Conservation (phyloP, 805 yeast species). For the Debaryomyces hansenii region DNA sequence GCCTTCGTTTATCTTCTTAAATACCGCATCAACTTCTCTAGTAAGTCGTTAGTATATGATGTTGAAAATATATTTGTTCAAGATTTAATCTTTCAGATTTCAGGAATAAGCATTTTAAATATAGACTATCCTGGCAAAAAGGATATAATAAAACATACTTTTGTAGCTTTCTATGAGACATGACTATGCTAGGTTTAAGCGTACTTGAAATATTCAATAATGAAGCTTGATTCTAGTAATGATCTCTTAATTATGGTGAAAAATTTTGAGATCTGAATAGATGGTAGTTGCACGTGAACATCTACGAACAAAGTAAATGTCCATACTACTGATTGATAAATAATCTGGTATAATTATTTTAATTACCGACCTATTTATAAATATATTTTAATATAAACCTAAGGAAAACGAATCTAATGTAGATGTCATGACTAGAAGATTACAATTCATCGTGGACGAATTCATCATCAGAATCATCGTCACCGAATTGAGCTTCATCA, state of each 20-base stretch:
- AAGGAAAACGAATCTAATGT: too few species aligned
- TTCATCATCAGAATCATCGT: conserved; percentile 45
- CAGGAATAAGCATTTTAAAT: too few species aligned
- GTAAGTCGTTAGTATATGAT: conserved; percentile 4
- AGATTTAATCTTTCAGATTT: too few species aligned
- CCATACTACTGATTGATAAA: too few species aligned
- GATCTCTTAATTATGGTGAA: conserved; percentile 4
- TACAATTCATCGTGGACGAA: conserved; percentile 48
- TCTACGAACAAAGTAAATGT: not conserved
- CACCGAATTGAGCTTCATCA: conserved; percentile 39
- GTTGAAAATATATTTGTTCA: not conserved
- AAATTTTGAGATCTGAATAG: conserved; percentile 13
- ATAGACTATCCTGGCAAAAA: not conserved
- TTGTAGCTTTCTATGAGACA: conserved; percentile 36
- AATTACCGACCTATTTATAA: too few species aligned
- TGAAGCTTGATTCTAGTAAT: not conserved
- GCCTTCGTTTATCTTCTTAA: conserved; percentile 47
- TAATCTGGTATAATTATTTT: too few species aligned
- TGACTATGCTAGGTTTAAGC: conserved; percentile 4
- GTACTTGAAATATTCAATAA: not conserved
- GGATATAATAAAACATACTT: conserved; percentile 26
- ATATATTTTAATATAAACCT: too few species aligned
- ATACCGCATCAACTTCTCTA: conserved; percentile 43
- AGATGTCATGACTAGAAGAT: not conserved
- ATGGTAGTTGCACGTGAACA: not conserved